Conservation (phyloP, 1,284 basidiomycete genomes). For the Hemileia vastatrix region DNA sequence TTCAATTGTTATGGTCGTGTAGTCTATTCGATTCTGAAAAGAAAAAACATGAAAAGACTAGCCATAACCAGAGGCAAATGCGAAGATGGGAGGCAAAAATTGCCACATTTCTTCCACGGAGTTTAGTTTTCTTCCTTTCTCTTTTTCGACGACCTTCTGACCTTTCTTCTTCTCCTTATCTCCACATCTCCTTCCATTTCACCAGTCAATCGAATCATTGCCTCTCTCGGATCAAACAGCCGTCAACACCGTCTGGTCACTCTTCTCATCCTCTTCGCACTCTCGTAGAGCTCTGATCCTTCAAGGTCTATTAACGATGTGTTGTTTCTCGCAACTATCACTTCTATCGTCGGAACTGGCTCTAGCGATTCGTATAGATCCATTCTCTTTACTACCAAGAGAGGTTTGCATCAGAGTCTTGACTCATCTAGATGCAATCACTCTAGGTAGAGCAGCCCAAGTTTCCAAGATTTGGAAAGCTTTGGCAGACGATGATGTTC, state of each 20-base stretch:
- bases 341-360: slow-evolving; percentile 84
- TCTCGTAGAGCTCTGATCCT: slow-evolving; percentile 83
- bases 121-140: slow-evolving; percentile 1
- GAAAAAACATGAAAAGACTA: neutral
- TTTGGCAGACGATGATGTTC: slow-evolving; percentile 86
- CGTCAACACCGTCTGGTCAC: slow-evolving; percentile 89
- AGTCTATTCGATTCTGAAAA: neutral
- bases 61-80: neutral
- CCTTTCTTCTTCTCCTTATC: neutral
- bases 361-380: slow-evolving; percentile 88
- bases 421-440: slow-evolving; percentile 84
- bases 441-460: slow-evolving; percentile 88
- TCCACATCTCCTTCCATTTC: slow-evolving; percentile 3
- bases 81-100: neutral
- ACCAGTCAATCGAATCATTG: slow-evolving; percentile 81
- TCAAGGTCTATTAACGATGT: slow-evolving; percentile 97
- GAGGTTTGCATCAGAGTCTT: slow-evolving; percentile 85
- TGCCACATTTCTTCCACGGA: slow-evolving; percentile 10
- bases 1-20: neutral
- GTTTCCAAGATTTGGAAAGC: slow-evolving; percentile 75
- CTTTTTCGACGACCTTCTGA: neutral
- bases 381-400: slow-evolving; percentile 78
- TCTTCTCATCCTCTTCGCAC: slow-evolving; percentile 88
- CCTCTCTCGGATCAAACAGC: slow-evolving; percentile 75
- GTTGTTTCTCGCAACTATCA: slow-evolving; percentile 97